A percentile compares a stretch with the other conserved stretches of the same genome.
phyloP scores from a whole-genome alignment of 108 stramenopile genomes.

The Asterionellopsis glacialis region DNA sequence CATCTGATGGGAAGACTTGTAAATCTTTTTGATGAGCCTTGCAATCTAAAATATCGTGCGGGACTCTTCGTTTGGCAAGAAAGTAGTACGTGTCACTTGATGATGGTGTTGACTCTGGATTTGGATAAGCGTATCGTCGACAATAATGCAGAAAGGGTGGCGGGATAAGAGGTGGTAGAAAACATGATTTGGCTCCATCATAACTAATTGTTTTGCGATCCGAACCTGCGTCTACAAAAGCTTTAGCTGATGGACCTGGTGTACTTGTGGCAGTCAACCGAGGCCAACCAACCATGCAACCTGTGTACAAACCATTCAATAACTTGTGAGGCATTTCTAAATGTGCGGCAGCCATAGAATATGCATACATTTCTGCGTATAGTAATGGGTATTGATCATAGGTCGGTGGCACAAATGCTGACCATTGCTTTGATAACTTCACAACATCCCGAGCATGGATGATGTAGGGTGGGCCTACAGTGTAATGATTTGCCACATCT shows the following conservation, averaged over 20 bases:
- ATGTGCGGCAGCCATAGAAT: constrained; percentile 38
- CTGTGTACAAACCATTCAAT: constrained; percentile 28
- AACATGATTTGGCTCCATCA: constrained; percentile 32
- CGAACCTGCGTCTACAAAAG: constrained; percentile 9
- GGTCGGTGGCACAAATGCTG: constrained; percentile 18
- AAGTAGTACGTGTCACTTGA: constrained; percentile 26
- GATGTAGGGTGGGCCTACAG: constrained; percentile 18
- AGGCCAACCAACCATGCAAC: constrained; percentile 50
- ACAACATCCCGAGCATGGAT: constrained; percentile 29
- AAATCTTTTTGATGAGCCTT: constrained; percentile 15
- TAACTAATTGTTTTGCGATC: constrained; percentile 5
- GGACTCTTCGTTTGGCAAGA: constrained; percentile 44
- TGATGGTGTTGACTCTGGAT: too few relatives aligned
- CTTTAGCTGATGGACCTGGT: constrained; percentile 11
- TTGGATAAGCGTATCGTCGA: constrained; percentile 18
- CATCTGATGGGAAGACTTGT: constrained; percentile 23
- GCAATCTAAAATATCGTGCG: constrained; percentile 41
- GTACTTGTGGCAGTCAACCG: constrained; percentile 10
- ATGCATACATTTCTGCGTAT: constrained; percentile 62
- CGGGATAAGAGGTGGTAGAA: constrained; percentile 27
- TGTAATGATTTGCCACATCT: constrained; percentile 28
- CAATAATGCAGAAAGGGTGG: constrained; percentile 58
- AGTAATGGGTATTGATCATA: constrained; percentile 21
- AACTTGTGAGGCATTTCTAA: constrained; percentile 6
- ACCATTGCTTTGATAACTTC: constrained; percentile 26